phyloP scores from a whole-genome alignment of 176 grass and related monocot species.

The Otatea glauca region DNA sequence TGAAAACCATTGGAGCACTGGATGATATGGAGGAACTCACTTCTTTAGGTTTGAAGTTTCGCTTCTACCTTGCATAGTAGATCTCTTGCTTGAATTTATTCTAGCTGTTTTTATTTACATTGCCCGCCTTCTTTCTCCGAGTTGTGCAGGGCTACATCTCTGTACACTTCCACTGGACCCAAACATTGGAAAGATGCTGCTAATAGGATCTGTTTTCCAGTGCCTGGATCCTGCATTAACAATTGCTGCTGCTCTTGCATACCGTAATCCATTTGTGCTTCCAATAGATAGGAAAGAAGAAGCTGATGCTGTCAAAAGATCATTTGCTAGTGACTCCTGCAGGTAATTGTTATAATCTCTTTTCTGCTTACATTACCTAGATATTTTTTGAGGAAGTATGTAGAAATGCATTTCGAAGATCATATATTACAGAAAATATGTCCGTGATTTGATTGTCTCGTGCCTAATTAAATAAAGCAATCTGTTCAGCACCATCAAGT shows the following conservation, averaged over 20 bases:
- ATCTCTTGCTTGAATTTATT: not conserved
- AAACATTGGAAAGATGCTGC: conserved; percentile 96
- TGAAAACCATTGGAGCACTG: conserved; percentile 90
- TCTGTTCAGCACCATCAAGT: not conserved
- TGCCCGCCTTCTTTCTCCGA: conserved; percentile 20
- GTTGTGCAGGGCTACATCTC: conserved; percentile 77
- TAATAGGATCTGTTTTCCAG: conserved; percentile 92
- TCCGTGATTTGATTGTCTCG: conserved; percentile 10
- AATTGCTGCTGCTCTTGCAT: conserved; percentile 87
- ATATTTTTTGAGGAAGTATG: not conserved
- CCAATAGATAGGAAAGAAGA: conserved; percentile 96
- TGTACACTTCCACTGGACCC: conserved; percentile 87
- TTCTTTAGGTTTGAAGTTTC: conserved; percentile 66
- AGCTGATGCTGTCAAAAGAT: conserved; percentile 93
- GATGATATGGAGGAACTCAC: conserved; percentile 91
- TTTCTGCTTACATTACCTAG: conserved; percentile 34
- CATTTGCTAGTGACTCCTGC: conserved; percentile 87
- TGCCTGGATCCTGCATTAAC: conserved; percentile 88
- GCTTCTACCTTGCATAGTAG: conserved; percentile 12
- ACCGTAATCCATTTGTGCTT: conserved; percentile 89
- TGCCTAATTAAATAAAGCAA: not conserved
- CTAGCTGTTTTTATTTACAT: not conserved
- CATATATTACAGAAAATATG: not conserved
- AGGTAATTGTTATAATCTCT: conserved; percentile 57
- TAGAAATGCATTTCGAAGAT: not conserved